A percentile compares a stretch with the other conserved stretches of the same genome.
Evolutionary conservation across 2,329 filamentous ascomycete species (phyloP).

Genomic region (Emmonsia crescens): DNA sequence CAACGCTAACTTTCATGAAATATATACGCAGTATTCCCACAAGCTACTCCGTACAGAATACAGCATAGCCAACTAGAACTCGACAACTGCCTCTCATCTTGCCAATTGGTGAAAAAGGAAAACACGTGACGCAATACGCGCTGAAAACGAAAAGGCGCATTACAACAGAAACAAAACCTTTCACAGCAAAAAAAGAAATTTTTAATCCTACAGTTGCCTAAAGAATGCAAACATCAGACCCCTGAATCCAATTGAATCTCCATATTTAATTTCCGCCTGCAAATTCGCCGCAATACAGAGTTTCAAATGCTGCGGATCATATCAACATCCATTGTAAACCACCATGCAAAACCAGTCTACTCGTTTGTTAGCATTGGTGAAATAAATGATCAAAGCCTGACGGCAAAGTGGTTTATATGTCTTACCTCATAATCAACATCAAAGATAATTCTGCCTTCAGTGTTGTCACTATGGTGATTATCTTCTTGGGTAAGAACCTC

Average conservation of each 20-base stretch:
- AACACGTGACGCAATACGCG: no score
- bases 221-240: no score
- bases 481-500: not conserved
- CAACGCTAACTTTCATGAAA: no score
- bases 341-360: not conserved
- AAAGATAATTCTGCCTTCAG: not conserved
- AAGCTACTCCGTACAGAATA: no score
- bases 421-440: not conserved
- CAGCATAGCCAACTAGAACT: no score
- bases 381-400: not conserved
- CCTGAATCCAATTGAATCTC: not conserved
- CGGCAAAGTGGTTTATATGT: not conserved
- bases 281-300: not conserved
- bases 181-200: no score
- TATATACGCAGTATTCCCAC: no score
- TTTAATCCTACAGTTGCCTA: no score
- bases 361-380: not conserved
- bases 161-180: no score
- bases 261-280: not conserved
- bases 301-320: not conserved
- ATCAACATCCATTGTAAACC: not conserved
- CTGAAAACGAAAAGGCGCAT: no score
- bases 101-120: no score
- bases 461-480: not conserved
- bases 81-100: no score